Evolutionary conservation across 352 stramenopile species (phyloP).

Genomic region (Phytophthora fragariae): DNA sequence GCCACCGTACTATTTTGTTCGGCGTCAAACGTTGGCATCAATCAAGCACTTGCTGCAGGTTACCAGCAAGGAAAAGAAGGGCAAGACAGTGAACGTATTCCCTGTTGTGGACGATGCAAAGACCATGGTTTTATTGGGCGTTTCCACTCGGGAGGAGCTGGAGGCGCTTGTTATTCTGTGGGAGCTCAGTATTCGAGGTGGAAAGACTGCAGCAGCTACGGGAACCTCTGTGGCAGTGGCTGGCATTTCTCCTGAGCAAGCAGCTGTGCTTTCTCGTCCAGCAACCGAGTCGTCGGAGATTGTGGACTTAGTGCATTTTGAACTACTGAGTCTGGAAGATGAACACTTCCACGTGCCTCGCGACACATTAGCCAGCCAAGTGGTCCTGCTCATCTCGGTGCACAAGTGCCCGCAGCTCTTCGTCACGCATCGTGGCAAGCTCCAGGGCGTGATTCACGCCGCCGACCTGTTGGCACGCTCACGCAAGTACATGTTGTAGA

Average conservation of each 20-base stretch:
- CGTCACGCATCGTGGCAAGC: conserved; percentile 72
- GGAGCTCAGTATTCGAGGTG: conserved; percentile 50
- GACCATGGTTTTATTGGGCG: conserved; percentile 72
- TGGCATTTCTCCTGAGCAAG: conserved; percentile 37
- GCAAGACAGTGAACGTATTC: conserved; percentile 57
- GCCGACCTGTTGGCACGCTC: conserved; percentile 71
- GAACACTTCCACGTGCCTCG: conserved; percentile 77
- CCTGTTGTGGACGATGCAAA: conserved; percentile 72
- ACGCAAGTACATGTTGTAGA: conserved; percentile 63
- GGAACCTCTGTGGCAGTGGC: conserved; percentile 25
- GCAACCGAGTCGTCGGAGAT: conserved; percentile 36
- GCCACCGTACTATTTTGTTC: conserved; percentile 52
- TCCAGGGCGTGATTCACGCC: conserved; percentile 78
- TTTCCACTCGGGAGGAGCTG: conserved; percentile 66
- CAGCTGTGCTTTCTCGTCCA: conserved; percentile 43
- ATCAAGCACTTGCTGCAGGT: conserved; percentile 55
- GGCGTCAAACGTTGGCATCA: conserved; percentile 61
- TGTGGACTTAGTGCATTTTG: conserved; percentile 67
- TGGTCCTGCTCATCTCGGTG: conserved; percentile 82
- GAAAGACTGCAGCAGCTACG: conserved; percentile 12
- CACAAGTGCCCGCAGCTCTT: conserved; percentile 82
- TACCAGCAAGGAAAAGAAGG: conserved; percentile 33
- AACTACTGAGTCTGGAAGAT: conserved; percentile 69
- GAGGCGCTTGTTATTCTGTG: conserved; percentile 68
- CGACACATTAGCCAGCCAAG: conserved; percentile 72